Evolutionary conservation across 2,329 filamentous ascomycete species (phyloP), one percentile per base, ranked within the genome.

Genomic region (Parascedosporium putredinis): DNA sequence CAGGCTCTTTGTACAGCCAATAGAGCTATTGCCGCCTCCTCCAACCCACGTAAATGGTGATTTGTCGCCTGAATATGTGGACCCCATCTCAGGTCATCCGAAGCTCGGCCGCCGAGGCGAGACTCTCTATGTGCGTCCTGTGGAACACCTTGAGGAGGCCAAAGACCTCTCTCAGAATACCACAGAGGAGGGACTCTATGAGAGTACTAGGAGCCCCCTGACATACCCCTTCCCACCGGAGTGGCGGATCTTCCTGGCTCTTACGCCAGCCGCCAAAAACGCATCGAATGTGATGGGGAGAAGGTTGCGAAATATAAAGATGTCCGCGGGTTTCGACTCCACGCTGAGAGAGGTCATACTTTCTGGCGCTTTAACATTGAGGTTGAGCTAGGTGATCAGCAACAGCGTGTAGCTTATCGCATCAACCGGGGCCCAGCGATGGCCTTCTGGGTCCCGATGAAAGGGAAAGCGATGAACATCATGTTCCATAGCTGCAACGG

Each of bases 401-500:
- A 97, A 65, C 81, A 90, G 58, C 84, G 91, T 34, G 86, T 98
- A 55, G 91, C 90, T 0, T 98, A 98, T 66, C 86, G 90, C 49
- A 95, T 98, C 70, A 98, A 98, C 61, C 78, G 84, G 44, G 91
- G 93, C 1, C 90, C 91, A 5, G 81, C 88, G 2, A 82, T 87
- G 48, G 88, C 85, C 1, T 98, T 98, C 64, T 98, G 93, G 91
- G 88, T 98, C 1, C 93, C 94, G 4, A 85, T 84, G 27, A 78
- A 75, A 46, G 84, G 81, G 14, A 77, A 95, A 63, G 79, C 86
- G 2, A 98, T 98, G 93, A 96, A 97, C 68, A 87, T 96, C 63
- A 95, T 97, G 89, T 98, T 96, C 69, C 80, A 97, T 69, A 95
- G 86, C 63, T 95, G 93, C 71, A 98, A 98, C 63, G 93, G 94